Evolutionary conservation across 371 early-diverging fungal genomes (phyloP), one percentile per base, ranked within the genome.

Genomic region (Mucor velutinosus): DNA sequence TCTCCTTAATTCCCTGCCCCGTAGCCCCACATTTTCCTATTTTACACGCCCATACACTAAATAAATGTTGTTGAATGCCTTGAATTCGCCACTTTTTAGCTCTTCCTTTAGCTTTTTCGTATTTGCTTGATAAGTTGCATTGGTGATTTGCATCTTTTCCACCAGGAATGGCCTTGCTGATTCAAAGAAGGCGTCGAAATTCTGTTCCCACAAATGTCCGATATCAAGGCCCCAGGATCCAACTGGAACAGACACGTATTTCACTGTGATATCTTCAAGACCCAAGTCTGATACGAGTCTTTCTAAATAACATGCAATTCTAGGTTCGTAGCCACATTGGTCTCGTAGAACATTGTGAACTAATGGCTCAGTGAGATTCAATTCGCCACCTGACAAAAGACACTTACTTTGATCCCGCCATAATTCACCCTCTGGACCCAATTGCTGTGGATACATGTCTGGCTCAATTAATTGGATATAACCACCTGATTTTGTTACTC

Each of bases 221-320:
- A 74, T 62, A 32, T 70, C 74, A 17, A 70, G 45, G 30, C 74
- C 71, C 74, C 74, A 70, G 23, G 63, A 39, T 17, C 71, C 74
- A 51, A 66, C 56, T 4, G 71, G 74, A 15, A 74, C 49, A 29
- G 71, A 66, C 7, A 74, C 70, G 60, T 67, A 74, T 29, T 51
- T 57, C 7, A 59, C 47, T 23, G 49, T 39, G 11, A 70, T 62
- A 27, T 67, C 49, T 21, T 29, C 33, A 17, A 70, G 57, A 29
- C 55, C 74, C 7, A 62, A 49, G 7, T 66, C 66, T 14, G 43
- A 45, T 19, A 74, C 58, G 2, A 61, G 29, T 39, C 58, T 19
- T 14, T 66, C 56, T 32, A 70, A 55, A 39, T 49, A 47, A 21
- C 30, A 19, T n/a, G 70, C 60, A 7, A 69, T 62, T 60, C 47